Evolutionary conservation across 2,329 filamentous ascomycete species (phyloP).

Genomic region (Sclerotinia trifoliorum): DNA sequence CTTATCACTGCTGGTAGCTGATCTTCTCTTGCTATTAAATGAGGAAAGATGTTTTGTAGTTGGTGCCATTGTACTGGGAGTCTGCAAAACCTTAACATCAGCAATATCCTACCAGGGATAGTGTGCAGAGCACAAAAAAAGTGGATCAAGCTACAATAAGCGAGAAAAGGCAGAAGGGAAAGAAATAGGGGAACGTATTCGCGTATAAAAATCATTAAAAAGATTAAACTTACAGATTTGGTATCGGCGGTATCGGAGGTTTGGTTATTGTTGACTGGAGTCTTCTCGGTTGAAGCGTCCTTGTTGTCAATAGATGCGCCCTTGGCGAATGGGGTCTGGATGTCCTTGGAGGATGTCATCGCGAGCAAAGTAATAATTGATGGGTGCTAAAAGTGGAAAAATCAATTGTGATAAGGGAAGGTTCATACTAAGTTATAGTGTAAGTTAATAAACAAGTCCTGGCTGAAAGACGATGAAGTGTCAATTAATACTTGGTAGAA

Average conservation of each 20-base stretch:
- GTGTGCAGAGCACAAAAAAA: not conserved
- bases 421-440: not conserved
- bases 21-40: not conserved
- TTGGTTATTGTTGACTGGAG: not conserved
- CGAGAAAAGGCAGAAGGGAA: not conserved
- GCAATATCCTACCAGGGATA: not conserved
- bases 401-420: not conserved
- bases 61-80: not conserved
- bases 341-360: not conserved
- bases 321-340: not conserved
- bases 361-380: not conserved
- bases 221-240: not conserved
- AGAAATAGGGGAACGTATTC: not conserved
- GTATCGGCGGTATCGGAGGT: not conserved
- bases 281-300: not conserved
- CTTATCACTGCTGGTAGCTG: not conserved
- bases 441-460: not conserved
- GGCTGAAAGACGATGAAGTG: not conserved
- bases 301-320: not conserved
- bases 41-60: not conserved
- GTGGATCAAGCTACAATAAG: not conserved
- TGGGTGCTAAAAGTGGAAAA: no score
- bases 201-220: not conserved
- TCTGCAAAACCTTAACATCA: not conserved
- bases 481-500: not conserved